Percentiles rank a stretch among this genome's conserved stretches.
Evolutionary conservation across 306 rosid genomes (phyloP).

Genomic region (Malus orientalis): DNA sequence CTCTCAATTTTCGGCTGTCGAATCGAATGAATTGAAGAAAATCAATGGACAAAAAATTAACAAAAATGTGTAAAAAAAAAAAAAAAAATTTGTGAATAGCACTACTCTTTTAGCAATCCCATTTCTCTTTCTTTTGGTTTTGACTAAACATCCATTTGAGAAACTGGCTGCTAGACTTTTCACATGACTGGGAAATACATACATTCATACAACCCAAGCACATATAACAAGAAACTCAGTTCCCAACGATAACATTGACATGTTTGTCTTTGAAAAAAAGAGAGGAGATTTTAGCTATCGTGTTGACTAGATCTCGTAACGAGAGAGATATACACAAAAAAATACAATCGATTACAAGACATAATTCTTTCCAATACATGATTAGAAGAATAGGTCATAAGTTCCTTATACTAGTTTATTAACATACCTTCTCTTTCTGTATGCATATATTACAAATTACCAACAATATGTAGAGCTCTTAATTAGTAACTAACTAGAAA

Average conservation of each 20-base stretch:
- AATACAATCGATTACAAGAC: too few relatives aligned
- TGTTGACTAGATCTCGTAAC: too few relatives aligned
- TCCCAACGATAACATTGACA: neutral
- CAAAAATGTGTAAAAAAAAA: too few relatives aligned
- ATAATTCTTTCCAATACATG: neutral
- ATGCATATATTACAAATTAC: neutral
- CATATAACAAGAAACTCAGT: neutral
- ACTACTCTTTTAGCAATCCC: neutral
- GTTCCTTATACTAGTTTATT: too few relatives aligned
- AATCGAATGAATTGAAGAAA: too few relatives aligned
- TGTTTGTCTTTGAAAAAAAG: neutral
- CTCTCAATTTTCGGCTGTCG: too few relatives aligned
- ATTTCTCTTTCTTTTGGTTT: neutral
- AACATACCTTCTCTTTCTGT: neutral
- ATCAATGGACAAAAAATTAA: too few relatives aligned
- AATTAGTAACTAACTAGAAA: too few relatives aligned
- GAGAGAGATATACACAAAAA: too few relatives aligned
- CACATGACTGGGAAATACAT: constrained; percentile 1
- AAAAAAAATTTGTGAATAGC: too few relatives aligned
- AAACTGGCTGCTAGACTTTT: constrained; percentile 22
- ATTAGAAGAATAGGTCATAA: neutral
- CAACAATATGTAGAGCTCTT: neutral
- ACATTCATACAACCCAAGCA: neutral
- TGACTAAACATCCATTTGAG: constrained; percentile 38
- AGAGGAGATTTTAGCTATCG: too few relatives aligned